Percentiles rank a stretch among this genome's conserved stretches.
Evolutionary conservation across 495 filamentous ascomycete genomes (phyloP).

Genomic region (Parmelia sp.): DNA sequence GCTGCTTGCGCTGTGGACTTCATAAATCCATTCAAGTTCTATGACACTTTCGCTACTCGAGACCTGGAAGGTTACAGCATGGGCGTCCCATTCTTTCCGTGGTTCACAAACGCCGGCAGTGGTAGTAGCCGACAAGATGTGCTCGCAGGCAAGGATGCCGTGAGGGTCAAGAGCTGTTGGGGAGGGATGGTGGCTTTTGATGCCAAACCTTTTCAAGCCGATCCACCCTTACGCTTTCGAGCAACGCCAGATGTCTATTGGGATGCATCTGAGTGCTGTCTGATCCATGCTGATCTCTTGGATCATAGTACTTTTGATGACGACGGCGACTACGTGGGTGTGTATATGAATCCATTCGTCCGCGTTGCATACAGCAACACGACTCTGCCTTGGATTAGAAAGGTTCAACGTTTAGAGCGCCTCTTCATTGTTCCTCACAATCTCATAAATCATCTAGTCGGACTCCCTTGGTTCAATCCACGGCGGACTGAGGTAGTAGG

Average conservation of each 20-base stretch:
- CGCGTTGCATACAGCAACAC: slow-evolving; percentile 55
- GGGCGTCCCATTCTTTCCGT: slow-evolving; percentile 68
- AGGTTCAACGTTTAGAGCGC: slow-evolving; percentile 53
- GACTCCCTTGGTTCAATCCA: slow-evolving; percentile 52
- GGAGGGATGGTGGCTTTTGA: slow-evolving; percentile 77
- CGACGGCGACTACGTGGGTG: slow-evolving; percentile 44
- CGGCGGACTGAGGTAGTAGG: slow-evolving; percentile 50
- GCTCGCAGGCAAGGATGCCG: slow-evolving; percentile 55
- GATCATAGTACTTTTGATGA: slow-evolving; percentile 35
- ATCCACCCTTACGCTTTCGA: slow-evolving; percentile 56
- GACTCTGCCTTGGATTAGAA: slow-evolving; percentile 50
- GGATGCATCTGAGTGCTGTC: slow-evolving; percentile 75
- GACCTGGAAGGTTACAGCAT: slow-evolving; percentile 66
- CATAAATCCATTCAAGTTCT: slow-evolving; percentile 69
- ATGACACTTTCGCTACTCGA: slow-evolving; percentile 74
- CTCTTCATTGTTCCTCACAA: slow-evolving; percentile 50
- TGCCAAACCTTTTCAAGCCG: slow-evolving; percentile 53
- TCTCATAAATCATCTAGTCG: slow-evolving; percentile 46
- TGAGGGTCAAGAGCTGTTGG: slow-evolving; percentile 74
- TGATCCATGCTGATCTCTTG: slow-evolving; percentile 67
- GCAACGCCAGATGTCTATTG: slow-evolving; percentile 58
- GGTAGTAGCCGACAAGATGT: slow-evolving; percentile 55
- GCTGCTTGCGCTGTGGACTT: slow-evolving; percentile 79
- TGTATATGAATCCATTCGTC: slow-evolving; percentile 70
- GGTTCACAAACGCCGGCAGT: slow-evolving; percentile 57